Evolutionary conservation across 306 rosid species (phyloP).

Genomic region (Rubus parviflorus): DNA sequence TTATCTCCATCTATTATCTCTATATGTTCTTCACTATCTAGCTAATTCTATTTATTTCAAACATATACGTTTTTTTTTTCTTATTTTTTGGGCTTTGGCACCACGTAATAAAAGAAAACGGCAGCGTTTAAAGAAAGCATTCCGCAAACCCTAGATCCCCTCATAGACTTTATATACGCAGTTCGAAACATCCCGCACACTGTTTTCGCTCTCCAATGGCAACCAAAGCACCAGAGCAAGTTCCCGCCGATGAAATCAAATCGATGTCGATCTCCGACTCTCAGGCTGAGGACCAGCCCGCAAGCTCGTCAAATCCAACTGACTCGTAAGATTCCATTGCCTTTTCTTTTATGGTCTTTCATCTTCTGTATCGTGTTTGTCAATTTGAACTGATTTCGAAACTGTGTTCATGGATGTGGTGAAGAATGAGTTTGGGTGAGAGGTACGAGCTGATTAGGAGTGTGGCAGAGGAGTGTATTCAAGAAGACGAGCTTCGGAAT

Average conservation of each 20-base stretch:
- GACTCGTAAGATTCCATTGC: conserved; percentile 27
- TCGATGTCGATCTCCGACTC: conserved; percentile 42
- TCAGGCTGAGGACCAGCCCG: conserved; percentile 11
- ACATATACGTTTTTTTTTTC: no score
- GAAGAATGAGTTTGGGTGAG: conserved; percentile 53
- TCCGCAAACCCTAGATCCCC: background rate
- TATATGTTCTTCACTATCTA: no score
- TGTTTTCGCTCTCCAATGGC: conserved; percentile 25
- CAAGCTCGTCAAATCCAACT: conserved; percentile 35
- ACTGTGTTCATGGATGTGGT: background rate
- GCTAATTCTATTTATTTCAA: no score
- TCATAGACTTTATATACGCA: no score
- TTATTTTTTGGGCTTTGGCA: no score
- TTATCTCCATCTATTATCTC: no score
- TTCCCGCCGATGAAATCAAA: conserved; percentile 31
- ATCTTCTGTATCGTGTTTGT: background rate
- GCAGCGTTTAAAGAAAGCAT: no score
- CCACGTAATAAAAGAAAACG: no score
- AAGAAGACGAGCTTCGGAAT: conserved; percentile 73
- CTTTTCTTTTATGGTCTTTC: background rate
- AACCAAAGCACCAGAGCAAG: conserved; percentile 30
- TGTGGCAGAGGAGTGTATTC: conserved; percentile 89
- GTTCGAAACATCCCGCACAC: background rate
- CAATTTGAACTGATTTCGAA: background rate
- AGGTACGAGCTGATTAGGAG: conserved; percentile 58